These are phyloP conservation scores for Domatiomyces catenatus DNA, from an alignment of 2,329 filamentous ascomycete species.

Conservation along the genomic window DNA sequence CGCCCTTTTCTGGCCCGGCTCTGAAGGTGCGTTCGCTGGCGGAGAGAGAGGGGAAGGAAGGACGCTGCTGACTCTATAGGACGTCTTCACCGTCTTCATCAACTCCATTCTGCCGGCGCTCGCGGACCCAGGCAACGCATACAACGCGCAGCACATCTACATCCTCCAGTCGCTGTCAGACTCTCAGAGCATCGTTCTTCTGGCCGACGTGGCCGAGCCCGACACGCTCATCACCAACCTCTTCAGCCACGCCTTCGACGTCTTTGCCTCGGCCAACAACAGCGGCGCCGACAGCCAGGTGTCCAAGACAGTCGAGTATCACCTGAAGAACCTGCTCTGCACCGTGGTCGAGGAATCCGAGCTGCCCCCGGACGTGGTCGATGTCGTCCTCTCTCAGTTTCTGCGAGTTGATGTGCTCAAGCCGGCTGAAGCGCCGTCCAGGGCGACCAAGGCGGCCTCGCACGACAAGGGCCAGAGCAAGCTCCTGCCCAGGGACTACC, in stretches of 20 bases:
- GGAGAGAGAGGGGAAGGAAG: neutral
- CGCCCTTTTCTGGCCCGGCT: slow-evolving; percentile 79
- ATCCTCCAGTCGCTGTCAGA: slow-evolving; percentile 77
- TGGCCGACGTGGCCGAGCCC: slow-evolving; percentile 72
- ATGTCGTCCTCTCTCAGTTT: slow-evolving; percentile 91
- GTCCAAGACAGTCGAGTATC: slow-evolving; percentile 83
- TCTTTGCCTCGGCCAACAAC: slow-evolving; percentile 64
- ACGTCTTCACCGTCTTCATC: slow-evolving; percentile 84
- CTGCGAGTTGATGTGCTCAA: slow-evolving; percentile 63
- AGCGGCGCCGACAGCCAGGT: slow-evolving; percentile 63
- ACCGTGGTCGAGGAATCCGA: slow-evolving; percentile 77
- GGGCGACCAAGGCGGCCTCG: slow-evolving; percentile 36
- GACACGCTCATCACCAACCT: slow-evolving; percentile 66
- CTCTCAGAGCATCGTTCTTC: slow-evolving; percentile 83
- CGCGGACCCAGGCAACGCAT: slow-evolving; percentile 71
- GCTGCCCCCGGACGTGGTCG: slow-evolving; percentile 67
- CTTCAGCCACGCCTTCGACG: slow-evolving; percentile 84
- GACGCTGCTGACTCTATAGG: slow-evolving; percentile 36
- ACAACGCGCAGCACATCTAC: slow-evolving; percentile 86
- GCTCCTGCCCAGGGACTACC: slow-evolving; percentile 70
- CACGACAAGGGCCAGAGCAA: slow-evolving; percentile 67
- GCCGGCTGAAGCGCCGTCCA: slow-evolving; percentile 41
- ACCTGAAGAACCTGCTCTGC: slow-evolving; percentile 73
- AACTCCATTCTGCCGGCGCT: slow-evolving; percentile 69
- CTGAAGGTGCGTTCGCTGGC: slow-evolving; percentile 53